Evolutionary conservation across 345 rosid genomes (phyloP).

Genomic region (Moringa oleifera): DNA sequence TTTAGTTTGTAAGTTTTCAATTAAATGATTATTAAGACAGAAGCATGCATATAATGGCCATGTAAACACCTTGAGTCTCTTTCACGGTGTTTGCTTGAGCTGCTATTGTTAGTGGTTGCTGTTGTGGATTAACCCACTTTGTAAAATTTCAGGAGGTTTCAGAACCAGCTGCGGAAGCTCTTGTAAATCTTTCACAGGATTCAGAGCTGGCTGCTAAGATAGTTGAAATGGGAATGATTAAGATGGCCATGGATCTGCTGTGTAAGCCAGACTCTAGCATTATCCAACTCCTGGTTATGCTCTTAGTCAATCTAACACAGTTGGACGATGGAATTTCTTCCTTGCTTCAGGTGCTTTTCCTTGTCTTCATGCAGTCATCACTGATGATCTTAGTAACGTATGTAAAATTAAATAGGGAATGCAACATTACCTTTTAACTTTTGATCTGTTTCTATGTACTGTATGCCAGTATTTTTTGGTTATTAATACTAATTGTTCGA

Average conservation of each 20-base stretch:
- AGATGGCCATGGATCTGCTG: constrained; percentile 62
- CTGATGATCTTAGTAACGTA: background rate
- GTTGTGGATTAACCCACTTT: background rate
- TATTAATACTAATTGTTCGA: background rate
- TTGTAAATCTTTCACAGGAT: constrained; percentile 83
- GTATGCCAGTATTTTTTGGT: background rate
- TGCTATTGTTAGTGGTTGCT: background rate
- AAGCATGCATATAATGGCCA: too few relatives aligned
- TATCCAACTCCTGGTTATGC: constrained; percentile 69
- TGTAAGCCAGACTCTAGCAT: constrained; percentile 60
- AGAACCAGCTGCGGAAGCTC: constrained; percentile 85
- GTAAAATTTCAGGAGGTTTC: constrained; percentile 57
- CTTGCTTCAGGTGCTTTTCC: constrained; percentile 73
- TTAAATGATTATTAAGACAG: background rate
- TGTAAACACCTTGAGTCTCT: background rate
- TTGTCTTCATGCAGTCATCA: background rate
- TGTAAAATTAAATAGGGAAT: background rate
- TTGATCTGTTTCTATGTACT: background rate
- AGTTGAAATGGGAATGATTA: constrained; percentile 58
- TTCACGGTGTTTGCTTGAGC: background rate
- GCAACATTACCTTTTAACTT: background rate
- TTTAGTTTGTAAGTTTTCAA: background rate
- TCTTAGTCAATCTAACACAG: constrained; percentile 83
- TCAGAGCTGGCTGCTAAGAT: constrained; percentile 57
- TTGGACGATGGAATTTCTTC: constrained; percentile 68